phyloP scores from a whole-genome alignment of 352 stramenopile species.

The Elongisporangium anandrum region DNA sequence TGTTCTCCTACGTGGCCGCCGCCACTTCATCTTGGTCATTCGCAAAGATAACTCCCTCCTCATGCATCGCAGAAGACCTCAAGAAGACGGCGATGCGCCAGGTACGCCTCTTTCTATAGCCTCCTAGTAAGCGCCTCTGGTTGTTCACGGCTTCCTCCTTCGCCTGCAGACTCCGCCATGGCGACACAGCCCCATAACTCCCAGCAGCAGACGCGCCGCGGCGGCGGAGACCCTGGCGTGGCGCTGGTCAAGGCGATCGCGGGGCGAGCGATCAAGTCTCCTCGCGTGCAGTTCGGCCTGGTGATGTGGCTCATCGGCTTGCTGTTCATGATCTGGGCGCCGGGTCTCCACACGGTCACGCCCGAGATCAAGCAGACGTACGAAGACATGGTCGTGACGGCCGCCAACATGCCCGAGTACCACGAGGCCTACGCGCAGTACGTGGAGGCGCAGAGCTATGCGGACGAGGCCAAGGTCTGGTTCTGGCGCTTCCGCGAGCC shows the following conservation, averaged over 20 bases:
- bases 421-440: conserved; percentile 60
- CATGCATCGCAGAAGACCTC: not conserved
- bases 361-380: conserved; percentile 77
- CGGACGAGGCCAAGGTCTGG: conserved; percentile 79
- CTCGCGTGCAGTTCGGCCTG: conserved; percentile 58
- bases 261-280: conserved; percentile 44
- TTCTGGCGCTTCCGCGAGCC: conserved; percentile 84
- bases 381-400: conserved; percentile 68
- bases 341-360: conserved; percentile 52
- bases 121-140: not conserved
- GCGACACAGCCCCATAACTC: not conserved
- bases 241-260: conserved; percentile 54
- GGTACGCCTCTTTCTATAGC: not conserved
- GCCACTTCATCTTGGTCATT: not conserved
- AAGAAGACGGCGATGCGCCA: not conserved
- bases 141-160: not conserved
- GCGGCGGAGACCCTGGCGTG: conserved; percentile 34
- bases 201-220: not conserved
- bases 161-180: not conserved
- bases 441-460: conserved; percentile 42
- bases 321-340: conserved; percentile 79
- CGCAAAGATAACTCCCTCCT: not conserved
- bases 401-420: conserved; percentile 76
- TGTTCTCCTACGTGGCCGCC: not conserved
- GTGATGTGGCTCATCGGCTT: conserved; percentile 72